Base-by-base conservation (phyloP, 1,284 basidiomycete species). In the Cryptococcus depauperatus region DNA sequence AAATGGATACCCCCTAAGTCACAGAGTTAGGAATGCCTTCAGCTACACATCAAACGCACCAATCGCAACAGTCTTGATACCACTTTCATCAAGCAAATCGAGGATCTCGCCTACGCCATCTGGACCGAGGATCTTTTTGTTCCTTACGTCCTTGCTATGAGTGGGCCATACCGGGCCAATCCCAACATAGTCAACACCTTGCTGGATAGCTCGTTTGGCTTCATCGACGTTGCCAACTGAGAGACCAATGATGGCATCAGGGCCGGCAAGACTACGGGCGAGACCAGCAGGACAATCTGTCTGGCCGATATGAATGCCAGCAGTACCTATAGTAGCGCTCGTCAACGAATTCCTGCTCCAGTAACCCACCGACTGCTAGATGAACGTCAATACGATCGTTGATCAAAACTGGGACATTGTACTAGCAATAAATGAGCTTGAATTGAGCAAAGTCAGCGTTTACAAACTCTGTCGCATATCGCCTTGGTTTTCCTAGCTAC, bases 361-460 rank as follows among this genome's bases (percentile, higher is more conserved):
- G 32, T 7, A 9, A 47, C 61, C 22, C 28, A 42, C 78, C 73
- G 21, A 86, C 74, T 8, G 85, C 84, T 23, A 91, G 76, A 5
- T 85, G 86, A 35, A 95, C 80, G 59, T 93, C 90, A 49, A 92
- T 75, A 11, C 90, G 81, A 70, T 93, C 90, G 62, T 97, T 96
- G 72, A 97, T 86, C 48, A 97, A 74, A 23, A 97, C 74, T 0
- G 88, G 89, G 18, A 95, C 80, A 40, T 77, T 76, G 74, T 91
- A 86, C 70, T 76, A 55, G 5, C 3, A n/a, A 19, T n/a, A 27
- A 22, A 18, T 30, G 9, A 30, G n/a, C 25, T 9, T 4, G 3
- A n/a, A 26, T 25, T 13, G 41, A 8, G 19, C 16, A 25, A 6
- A 21, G 21, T 23, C 28, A 43, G 19, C 7, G 11, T 14, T 10